These are phyloP conservation scores for Sordariomycetes sp. DNA, from an alignment of 2,329 filamentous ascomycete genomes.

Conservation along the genomic window DNA sequence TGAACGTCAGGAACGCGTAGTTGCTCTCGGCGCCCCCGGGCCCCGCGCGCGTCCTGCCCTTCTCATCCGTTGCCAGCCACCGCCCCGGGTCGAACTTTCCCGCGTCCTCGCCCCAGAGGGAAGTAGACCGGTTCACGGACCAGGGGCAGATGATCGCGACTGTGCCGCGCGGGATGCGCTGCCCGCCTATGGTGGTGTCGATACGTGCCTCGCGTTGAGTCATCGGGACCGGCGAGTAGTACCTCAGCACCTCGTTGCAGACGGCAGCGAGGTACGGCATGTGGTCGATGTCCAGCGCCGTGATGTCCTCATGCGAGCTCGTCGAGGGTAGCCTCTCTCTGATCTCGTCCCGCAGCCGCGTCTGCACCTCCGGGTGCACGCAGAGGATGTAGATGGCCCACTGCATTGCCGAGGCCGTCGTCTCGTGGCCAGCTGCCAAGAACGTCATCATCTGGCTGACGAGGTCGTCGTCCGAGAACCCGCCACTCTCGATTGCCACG, in stretches of 20 bases:
- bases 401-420: slow-evolving; percentile 26
- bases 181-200: slow-evolving; percentile 55
- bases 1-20: slow-evolving; percentile 69
- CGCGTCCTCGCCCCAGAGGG: slow-evolving; percentile 70
- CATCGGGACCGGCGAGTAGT: slow-evolving; percentile 59
- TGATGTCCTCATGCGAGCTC: not conserved
- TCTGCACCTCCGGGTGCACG: slow-evolving; percentile 45
- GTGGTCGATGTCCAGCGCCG: slow-evolving; percentile 41
- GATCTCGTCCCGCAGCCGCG: slow-evolving; percentile 57
- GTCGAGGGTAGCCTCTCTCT: slow-evolving; percentile 47
- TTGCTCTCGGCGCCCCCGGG: slow-evolving; percentile 1
- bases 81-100: slow-evolving; percentile 67
- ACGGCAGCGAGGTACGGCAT: slow-evolving; percentile 75
- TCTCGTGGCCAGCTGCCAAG: slow-evolving; percentile 31
- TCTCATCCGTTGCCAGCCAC: slow-evolving; percentile 46
- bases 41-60: slow-evolving; percentile 48
- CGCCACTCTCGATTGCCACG: slow-evolving; percentile 65
- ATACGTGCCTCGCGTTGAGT: slow-evolving; percentile 56
- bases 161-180: slow-evolving; percentile 60
- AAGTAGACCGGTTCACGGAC: slow-evolving; percentile 58
- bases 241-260: slow-evolving; percentile 65
- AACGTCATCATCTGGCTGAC: slow-evolving; percentile 79
- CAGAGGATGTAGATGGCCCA: slow-evolving; percentile 29
- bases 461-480: slow-evolving; percentile 69
- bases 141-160: slow-evolving; percentile 52